These are phyloP conservation scores for Penicillium ochrochloron DNA, from an alignment of 495 filamentous ascomycete species.

Conservation along the genomic window DNA sequence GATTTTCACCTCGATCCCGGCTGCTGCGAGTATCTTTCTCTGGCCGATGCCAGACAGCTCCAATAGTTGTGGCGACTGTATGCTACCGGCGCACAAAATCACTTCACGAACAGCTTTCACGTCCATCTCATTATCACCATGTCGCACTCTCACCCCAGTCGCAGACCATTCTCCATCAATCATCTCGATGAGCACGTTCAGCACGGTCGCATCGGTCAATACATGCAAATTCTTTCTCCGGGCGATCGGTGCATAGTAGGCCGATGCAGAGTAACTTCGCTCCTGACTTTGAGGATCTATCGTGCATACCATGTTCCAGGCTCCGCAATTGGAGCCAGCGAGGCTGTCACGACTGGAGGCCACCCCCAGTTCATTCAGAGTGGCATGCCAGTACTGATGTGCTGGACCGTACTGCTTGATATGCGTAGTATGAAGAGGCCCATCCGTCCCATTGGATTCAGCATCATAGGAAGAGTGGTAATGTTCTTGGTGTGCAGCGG, in stretches of 20 bases:
- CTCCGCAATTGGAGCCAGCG: conserved; percentile 48
- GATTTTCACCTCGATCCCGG: conserved; percentile 49
- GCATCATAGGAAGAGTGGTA: conserved; percentile 35
- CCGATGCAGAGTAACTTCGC: conserved; percentile 22
- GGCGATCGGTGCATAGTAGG: conserved; percentile 17
- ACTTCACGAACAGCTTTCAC: conserved; percentile 56
- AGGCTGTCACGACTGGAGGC: conserved; percentile 44
- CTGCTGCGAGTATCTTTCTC: conserved; percentile 39
- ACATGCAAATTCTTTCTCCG: conserved; percentile 15
- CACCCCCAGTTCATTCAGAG: conserved; percentile 46
- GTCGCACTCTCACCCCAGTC: conserved; percentile 40
- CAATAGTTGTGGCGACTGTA: conserved; percentile 59
- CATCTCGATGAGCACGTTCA: conserved; percentile 25
- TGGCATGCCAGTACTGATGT: conserved; percentile 53
- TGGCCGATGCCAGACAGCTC: conserved; percentile 59
- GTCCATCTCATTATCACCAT: conserved; percentile 31
- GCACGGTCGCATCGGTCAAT: conserved; percentile 15
- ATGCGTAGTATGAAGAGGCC: conserved; percentile 52
- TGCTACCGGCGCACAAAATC: conserved; percentile 57
- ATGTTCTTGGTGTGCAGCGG: conserved; percentile 33
- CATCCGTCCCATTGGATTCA: conserved; percentile 42
- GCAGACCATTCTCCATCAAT: conserved; percentile 30
- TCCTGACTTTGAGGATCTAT: conserved; percentile 14
- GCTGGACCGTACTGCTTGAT: conserved; percentile 45
- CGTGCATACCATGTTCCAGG: conserved; percentile 45